Percentiles rank a stretch among this genome's conserved stretches.
These are phyloP conservation scores for Claviceps maximensis DNA, from an alignment of 2,329 filamentous ascomycete species.

Conservation along the genomic window DNA sequence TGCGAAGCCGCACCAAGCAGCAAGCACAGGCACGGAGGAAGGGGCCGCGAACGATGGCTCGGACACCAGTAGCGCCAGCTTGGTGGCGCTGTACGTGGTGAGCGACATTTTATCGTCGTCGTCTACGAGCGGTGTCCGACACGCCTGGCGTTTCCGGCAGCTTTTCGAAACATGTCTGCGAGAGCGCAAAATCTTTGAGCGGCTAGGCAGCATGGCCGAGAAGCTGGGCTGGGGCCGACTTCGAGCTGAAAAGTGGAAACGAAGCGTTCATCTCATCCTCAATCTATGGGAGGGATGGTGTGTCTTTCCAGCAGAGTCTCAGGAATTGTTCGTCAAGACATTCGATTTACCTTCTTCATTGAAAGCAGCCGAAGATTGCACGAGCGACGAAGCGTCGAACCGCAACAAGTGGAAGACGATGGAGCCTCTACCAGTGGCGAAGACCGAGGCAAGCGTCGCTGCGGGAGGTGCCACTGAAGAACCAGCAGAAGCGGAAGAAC, in stretches of 20 bases:
- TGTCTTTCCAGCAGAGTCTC: constrained; percentile 60
- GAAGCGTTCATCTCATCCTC: constrained; percentile 56
- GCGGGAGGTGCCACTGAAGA: constrained; percentile 3
- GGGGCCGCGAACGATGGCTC: constrained; percentile 26
- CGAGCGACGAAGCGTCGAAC: constrained; percentile 15
- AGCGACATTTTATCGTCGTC: constrained; percentile 68
- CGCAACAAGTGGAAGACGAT: constrained; percentile 37
- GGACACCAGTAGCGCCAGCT: constrained; percentile 59
- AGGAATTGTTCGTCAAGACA: constrained; percentile 54
- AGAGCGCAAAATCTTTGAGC: constrained; percentile 56
- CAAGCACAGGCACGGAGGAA: constrained; percentile 18
- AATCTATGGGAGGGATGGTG: constrained; percentile 60
- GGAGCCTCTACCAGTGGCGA: constrained; percentile 19
- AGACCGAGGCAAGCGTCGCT: constrained; percentile 6
- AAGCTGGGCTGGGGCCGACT: constrained; percentile 67
- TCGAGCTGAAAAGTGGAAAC: constrained; percentile 73
- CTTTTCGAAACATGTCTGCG: constrained; percentile 64
- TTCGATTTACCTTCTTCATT: constrained; percentile 56
- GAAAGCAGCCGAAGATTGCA: constrained; percentile 15
- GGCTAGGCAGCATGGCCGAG: constrained; percentile 60
- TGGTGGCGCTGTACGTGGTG: constrained; percentile 68
- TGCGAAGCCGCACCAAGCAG: constrained; percentile 17
- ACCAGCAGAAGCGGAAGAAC: background rate
- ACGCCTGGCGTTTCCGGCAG: constrained; percentile 76
- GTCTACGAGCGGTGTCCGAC: constrained; percentile 63